Percentiles rank a stretch among this genome's conserved stretches.
Evolutionary conservation across 129 eudicot genomes (phyloP).

Genomic region (Solidago caesia): DNA sequence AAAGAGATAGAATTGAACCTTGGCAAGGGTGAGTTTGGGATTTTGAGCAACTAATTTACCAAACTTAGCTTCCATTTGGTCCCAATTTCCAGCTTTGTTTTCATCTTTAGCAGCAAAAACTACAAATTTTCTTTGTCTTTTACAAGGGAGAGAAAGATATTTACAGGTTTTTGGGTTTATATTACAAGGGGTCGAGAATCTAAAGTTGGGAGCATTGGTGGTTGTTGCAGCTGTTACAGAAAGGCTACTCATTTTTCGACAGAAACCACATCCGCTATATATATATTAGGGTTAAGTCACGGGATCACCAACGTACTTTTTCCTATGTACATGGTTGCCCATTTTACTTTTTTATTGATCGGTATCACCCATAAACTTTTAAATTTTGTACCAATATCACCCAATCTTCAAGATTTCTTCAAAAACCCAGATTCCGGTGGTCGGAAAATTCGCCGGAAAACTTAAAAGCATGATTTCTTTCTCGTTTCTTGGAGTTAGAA

Average conservation of each 20-base stretch:
- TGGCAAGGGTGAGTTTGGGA: conserved; percentile 63
- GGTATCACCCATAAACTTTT: too few relatives aligned
- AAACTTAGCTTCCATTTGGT: conserved; percentile 59
- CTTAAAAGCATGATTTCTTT: too few relatives aligned
- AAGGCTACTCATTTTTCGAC: conserved; percentile 43
- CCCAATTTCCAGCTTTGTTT: conserved; percentile 47
- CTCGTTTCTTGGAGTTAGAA: too few relatives aligned
- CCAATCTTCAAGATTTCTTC: too few relatives aligned
- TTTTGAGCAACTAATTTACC: conserved; percentile 65
- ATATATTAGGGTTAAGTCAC: too few relatives aligned
- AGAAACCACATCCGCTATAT: conserved; percentile 6
- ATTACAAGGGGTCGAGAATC: conserved; percentile 23
- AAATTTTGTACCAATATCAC: too few relatives aligned
- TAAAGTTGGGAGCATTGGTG: conserved; percentile 25
- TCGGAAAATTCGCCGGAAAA: too few relatives aligned
- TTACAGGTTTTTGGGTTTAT: conserved; percentile 13
- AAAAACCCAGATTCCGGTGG: too few relatives aligned
- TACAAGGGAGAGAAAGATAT: conserved; percentile 28
- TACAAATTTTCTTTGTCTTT: conserved; percentile 34
- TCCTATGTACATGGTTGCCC: too few relatives aligned
- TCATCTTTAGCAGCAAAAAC: conserved; percentile 56
- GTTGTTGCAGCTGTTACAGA: conserved; percentile 26
- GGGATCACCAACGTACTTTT: too few relatives aligned
- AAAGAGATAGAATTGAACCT: conserved; percentile 45
- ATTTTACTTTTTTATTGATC: too few relatives aligned